Percentiles rank a stretch among this genome's conserved stretches.
Evolutionary conservation across 441 rosid species (phyloP).

Genomic region (Rhodomyrtus psidioides): DNA sequence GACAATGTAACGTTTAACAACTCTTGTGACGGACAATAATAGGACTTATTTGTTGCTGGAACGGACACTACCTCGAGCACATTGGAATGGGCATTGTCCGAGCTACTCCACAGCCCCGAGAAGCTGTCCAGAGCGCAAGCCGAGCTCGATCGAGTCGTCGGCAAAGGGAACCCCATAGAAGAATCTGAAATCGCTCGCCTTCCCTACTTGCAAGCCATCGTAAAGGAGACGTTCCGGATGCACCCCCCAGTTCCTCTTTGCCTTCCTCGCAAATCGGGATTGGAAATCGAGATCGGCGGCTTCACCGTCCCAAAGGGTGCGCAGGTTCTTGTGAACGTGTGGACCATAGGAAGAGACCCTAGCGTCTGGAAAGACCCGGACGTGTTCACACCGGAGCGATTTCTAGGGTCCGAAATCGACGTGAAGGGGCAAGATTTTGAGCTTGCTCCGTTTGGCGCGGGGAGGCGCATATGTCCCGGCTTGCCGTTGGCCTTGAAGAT

Average conservation of each 20-base stretch:
- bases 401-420: conserved; percentile 17
- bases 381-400: conserved; percentile 39
- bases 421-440: conserved; percentile 6
- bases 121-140: conserved; percentile 1
- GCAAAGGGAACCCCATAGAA: conserved; percentile 17
- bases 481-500: background rate
- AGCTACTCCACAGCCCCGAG: conserved; percentile 1
- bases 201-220: conserved; percentile 26
- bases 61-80: conserved; percentile 2
- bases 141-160: background rate
- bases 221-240: conserved; percentile 36
- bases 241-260: conserved; percentile 26
- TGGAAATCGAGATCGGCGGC: conserved; percentile 2
- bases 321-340: conserved; percentile 31
- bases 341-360: conserved; percentile 47
- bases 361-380: conserved; percentile 30
- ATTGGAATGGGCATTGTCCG: conserved; percentile 5
- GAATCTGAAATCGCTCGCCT: conserved; percentile 12
- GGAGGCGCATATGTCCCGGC: background rate
- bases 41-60: conserved; percentile 6
- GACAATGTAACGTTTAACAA: no score
- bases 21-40: background rate
- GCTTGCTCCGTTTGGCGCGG: conserved; percentile 3
- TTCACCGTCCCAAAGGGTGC: conserved; percentile 5
- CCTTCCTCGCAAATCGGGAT: conserved; percentile 12